These are phyloP conservation scores for Brassica nigra DNA, from an alignment of 345 rosid genomes.

Conservation along the genomic window DNA sequence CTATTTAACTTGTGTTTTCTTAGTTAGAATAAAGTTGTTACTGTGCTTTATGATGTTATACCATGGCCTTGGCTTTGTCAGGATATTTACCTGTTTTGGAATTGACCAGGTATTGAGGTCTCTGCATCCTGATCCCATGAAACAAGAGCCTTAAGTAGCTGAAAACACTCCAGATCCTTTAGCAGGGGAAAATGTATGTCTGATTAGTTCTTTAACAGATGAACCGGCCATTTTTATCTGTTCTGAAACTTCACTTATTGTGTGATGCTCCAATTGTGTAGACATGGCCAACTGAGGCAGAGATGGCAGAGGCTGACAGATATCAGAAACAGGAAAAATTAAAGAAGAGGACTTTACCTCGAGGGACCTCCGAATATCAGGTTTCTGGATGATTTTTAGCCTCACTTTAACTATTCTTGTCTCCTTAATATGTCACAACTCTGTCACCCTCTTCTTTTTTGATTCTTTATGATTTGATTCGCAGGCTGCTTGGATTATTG, in stretches of 20 bases:
- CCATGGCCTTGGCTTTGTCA: not conserved
- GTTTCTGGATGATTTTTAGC: slow-evolving; percentile 39
- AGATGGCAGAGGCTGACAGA: slow-evolving; percentile 65
- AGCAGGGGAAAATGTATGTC: slow-evolving; percentile 86
- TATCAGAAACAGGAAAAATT: slow-evolving; percentile 54
- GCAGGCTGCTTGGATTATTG: slow-evolving; percentile 98
- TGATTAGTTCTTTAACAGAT: slow-evolving; percentile 3
- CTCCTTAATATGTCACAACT: not conserved
- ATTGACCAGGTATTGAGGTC: slow-evolving; percentile 58
- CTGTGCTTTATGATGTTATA: slow-evolving; percentile 11
- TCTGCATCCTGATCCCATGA: slow-evolving; percentile 60
- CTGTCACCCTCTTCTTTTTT: not conserved
- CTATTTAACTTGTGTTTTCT: not conserved
- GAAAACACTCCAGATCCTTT: slow-evolving; percentile 88
- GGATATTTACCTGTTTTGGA: slow-evolving; percentile 12
- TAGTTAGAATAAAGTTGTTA: not conserved
- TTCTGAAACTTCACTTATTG: slow-evolving; percentile 9
- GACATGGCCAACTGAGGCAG: slow-evolving; percentile 98
- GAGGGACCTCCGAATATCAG: slow-evolving; percentile 97
- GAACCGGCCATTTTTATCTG: slow-evolving; percentile 9
- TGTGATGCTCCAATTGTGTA: slow-evolving; percentile 42
- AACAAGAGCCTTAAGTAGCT: slow-evolving; percentile 72
- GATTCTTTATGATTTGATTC: slow-evolving; percentile 17
- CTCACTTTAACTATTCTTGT: not conserved
- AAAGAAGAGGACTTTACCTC: slow-evolving; percentile 71